phyloP scores from a whole-genome alignment of 2,329 filamentous ascomycete species.

The Neocucurbitaria cava region DNA sequence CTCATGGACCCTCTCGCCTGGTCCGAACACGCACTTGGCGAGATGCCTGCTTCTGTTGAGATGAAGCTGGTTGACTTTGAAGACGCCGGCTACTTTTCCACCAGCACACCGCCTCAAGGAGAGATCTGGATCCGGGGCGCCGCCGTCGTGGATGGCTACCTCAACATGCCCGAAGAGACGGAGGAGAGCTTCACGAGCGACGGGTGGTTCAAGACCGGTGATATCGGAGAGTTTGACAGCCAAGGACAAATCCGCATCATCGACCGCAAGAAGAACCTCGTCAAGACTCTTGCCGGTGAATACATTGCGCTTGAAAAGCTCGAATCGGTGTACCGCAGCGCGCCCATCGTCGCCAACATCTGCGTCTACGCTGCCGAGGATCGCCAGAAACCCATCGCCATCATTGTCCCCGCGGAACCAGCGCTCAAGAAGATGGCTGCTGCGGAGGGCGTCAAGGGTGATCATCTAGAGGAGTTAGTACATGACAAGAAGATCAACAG shows the following conservation, averaged over 20 bases:
- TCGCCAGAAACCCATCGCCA: conserved; percentile 79
- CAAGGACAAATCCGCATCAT: conserved; percentile 85
- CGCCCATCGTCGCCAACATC: conserved; percentile 80
- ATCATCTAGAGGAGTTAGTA: conserved; percentile 71
- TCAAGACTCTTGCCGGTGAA: conserved; percentile 94
- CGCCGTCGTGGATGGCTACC: conserved; percentile 79
- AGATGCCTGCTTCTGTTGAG: conserved; percentile 78
- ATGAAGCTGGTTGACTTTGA: conserved; percentile 90
- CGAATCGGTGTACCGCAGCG: conserved; percentile 86
- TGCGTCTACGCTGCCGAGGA: conserved; percentile 83
- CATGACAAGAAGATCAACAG: conserved; percentile 69
- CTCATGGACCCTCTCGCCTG: conserved; percentile 85
- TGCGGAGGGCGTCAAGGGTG: conserved; percentile 68
- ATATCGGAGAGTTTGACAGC: conserved; percentile 87
- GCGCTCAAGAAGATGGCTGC: conserved; percentile 63
- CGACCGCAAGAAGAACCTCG: conserved; percentile 97
- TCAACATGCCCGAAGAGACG: conserved; percentile 85
- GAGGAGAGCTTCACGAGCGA: conserved; percentile 76
- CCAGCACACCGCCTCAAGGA: conserved; percentile 80
- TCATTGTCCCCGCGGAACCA: conserved; percentile 71
- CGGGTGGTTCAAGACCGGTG: conserved; percentile 96
- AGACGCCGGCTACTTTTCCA: conserved; percentile 84
- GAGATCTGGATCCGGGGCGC: conserved; percentile 89
- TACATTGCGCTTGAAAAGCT: conserved; percentile 97
- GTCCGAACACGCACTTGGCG: conserved; percentile 78